These are phyloP conservation scores for Urochloa ruziziensis DNA, from an alignment of 176 grass and related monocot genomes.

Conservation along the genomic window DNA sequence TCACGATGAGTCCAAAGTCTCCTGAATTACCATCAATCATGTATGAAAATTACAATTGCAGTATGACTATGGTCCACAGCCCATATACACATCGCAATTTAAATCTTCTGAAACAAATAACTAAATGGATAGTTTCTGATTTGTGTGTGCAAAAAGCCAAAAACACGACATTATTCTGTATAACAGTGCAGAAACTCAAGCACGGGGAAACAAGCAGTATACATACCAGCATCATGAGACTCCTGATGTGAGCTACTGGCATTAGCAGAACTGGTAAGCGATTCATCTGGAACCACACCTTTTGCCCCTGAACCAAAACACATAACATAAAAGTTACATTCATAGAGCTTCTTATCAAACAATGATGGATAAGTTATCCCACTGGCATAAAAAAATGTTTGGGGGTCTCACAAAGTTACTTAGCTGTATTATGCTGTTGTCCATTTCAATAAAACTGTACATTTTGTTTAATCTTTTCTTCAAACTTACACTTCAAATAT, in stretches of 20 bases:
- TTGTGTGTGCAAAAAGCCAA: not conserved
- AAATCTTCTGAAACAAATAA: not conserved
- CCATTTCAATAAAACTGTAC: not conserved
- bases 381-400: not conserved
- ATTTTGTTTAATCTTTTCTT: not conserved
- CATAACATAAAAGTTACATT: conserved; percentile 2
- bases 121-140: not conserved
- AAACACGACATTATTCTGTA: conserved; percentile 7
- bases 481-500: not conserved
- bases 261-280: conserved; percentile 10
- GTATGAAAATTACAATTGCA: not conserved
- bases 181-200: conserved; percentile 1
- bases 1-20: not conserved
- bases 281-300: conserved; percentile 4
- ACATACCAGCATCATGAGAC: conserved; percentile 30
- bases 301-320: conserved; percentile 14
- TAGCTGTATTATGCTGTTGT: not conserved
- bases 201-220: conserved; percentile 1
- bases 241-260: conserved; percentile 36
- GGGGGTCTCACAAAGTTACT: not conserved
- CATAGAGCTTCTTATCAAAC: not conserved
- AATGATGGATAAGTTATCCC: not conserved
- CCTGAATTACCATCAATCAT: not conserved
- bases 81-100: not conserved
- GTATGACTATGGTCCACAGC: not conserved